phyloP scores from a whole-genome alignment of 2,329 filamentous ascomycete species.

The Coleophoma cylindrospora region DNA sequence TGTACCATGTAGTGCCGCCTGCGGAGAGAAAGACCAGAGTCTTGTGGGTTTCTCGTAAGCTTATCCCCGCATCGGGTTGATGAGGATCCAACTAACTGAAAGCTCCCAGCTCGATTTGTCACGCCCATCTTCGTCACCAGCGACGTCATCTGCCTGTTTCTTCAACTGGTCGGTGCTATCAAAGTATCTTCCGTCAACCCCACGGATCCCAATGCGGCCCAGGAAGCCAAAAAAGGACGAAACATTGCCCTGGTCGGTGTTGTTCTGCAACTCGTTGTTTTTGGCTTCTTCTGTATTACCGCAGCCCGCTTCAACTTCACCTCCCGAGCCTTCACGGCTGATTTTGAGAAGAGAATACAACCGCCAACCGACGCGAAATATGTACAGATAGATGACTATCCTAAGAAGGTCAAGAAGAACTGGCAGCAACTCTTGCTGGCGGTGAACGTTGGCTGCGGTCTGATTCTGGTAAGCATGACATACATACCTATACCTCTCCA shows the following conservation, averaged over 20 bases:
- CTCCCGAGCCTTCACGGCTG: constrained; percentile 27
- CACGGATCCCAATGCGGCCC: constrained; percentile 21
- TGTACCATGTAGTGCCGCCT: constrained; percentile 16
- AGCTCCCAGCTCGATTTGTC: constrained; percentile 6
- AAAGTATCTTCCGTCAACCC: constrained; percentile 31
- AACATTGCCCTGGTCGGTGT: constrained; percentile 31
- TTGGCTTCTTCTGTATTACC: constrained; percentile 37
- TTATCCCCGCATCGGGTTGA: not conserved
- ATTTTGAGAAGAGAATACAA: constrained; percentile 20
- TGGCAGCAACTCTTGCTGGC: constrained; percentile 22
- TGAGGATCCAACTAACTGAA: not conserved
- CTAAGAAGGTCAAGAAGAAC: constrained; percentile 10
- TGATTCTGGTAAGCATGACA: constrained; percentile 19
- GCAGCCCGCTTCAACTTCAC: constrained; percentile 38
- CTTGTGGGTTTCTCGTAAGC: constrained; percentile 8
- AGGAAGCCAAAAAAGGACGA: constrained; percentile 29
- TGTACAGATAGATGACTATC: constrained; percentile 10
- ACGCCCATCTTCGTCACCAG: constrained; percentile 8
- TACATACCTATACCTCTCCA: not conserved
- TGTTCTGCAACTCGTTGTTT: constrained; percentile 34
- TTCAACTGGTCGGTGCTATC: constrained; percentile 15
- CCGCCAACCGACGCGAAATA: constrained; percentile 2
- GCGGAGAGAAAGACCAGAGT: constrained; percentile 1
- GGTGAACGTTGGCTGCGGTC: constrained; percentile 19
- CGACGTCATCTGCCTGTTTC: constrained; percentile 7